These are phyloP conservation scores for Firmiana major DNA, from an alignment of 345 rosid genomes.

Conservation along the genomic window DNA sequence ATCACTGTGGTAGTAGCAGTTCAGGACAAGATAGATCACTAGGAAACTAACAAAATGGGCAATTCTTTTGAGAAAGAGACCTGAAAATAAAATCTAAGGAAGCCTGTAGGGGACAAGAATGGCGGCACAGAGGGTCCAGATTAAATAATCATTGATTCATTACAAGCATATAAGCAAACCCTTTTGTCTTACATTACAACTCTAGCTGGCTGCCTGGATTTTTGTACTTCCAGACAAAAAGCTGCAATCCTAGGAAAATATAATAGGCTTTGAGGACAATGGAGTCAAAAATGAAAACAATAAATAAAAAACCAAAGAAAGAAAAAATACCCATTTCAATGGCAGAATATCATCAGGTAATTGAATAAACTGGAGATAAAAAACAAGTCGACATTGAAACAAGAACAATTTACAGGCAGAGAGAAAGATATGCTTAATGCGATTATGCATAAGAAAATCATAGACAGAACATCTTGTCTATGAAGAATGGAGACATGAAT, in stretches of 20 bases:
- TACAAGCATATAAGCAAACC: not conserved
- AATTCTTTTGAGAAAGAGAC: not conserved
- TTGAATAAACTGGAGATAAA: not conserved
- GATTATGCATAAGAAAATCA: not conserved
- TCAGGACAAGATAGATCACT: not conserved
- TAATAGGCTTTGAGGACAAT: not conserved
- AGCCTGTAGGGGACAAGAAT: not conserved
- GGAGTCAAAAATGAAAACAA: not conserved
- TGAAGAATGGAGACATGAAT: not conserved
- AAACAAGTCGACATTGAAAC: too few relatives aligned
- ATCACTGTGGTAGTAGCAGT: slow-evolving; percentile 3
- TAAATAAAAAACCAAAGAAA: not conserved
- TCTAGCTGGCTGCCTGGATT: not conserved
- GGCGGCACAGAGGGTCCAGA: not conserved
- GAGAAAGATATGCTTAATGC: not conserved
- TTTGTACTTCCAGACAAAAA: not conserved
- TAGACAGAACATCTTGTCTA: not conserved
- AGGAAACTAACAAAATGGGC: not conserved
- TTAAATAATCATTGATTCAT: not conserved
- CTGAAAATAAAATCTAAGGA: not conserved
- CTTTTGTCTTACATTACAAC: not conserved
- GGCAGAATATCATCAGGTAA: not conserved
- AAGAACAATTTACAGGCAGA: not conserved
- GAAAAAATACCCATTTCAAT: not conserved
- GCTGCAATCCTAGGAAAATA: not conserved